Base-by-base conservation (phyloP, 2,329 filamentous ascomycete species). In the Diaporthe citri region DNA sequence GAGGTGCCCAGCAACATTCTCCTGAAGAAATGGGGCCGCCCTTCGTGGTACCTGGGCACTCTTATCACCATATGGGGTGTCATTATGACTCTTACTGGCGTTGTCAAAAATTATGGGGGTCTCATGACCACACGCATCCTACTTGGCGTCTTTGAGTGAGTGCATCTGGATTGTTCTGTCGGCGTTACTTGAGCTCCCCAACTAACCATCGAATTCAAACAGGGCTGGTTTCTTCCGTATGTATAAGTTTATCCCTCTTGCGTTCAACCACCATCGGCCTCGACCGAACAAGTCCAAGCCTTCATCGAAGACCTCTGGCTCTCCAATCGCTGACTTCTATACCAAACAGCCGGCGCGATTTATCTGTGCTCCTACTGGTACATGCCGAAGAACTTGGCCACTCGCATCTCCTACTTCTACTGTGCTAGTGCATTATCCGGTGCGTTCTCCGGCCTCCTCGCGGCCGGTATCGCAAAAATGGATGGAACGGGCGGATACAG, bases 311-410 rank as follows among this genome's bases (percentile, higher is more conserved):
- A 10, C 55, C 12, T n/a, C 15, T 31, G 89, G 89, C 25, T 78
- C 90, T 52, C 87, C 83, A 46, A 90, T 91, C 80, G 83, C 90
- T 25, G 89, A 89, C 9, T 82, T 91, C 0, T 89, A 88, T 77
- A 87, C 8, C 4, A 4, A 67, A 67, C 22, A 67, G 64, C 88
- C 1, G 89, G 88, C 6, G 87, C 92, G 84, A 73, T 87, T 82
- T 51, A 86, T 84, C 92, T 92, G 77, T 84, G 93, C 1, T 90
- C 88, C 0, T 92, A 90, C 78, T 94, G 92, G 92, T 94, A 93
- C 78, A 90, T 88, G 78, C 86, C 92, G 25, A 87, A 86, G 5
- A 92, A 93, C 77, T 91, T 93, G 59, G 91, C 91, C 55, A 87
- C 93, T 22, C 87, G 92, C 48, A 89, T 52, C 8, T 71, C 73